These are phyloP conservation scores for Dactylellina leptospora DNA, from an alignment of 2,329 filamentous ascomycete genomes.

Conservation along the genomic window DNA sequence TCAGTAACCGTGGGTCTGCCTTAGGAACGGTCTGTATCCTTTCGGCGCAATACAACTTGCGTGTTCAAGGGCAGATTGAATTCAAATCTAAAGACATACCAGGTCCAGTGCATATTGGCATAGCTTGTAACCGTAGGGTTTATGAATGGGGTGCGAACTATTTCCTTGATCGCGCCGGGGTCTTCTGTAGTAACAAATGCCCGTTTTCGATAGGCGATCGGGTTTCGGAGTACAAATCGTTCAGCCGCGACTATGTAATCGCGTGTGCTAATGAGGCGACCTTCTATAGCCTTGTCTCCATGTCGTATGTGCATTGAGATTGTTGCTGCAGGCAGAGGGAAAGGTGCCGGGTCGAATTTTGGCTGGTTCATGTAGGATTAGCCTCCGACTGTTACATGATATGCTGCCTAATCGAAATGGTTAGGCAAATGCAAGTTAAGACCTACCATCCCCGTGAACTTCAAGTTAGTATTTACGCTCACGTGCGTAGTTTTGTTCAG, in stretches of 20 bases:
- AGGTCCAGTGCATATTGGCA: constrained; percentile 31
- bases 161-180: constrained; percentile 25
- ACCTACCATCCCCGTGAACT: constrained; percentile 7
- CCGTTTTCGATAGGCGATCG: constrained; percentile 25
- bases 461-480: constrained; percentile 2
- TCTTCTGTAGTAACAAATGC: constrained; percentile 46
- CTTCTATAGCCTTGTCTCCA: constrained; percentile 41
- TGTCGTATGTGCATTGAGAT: constrained; percentile 45
- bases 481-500: constrained; percentile 16
- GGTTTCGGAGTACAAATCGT: constrained; percentile 37
- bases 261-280: constrained; percentile 39
- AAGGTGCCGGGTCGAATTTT: too few species aligned
- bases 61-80: neutral
- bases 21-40: too few species aligned
- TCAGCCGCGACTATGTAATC: constrained; percentile 48
- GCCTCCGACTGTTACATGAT: constrained; percentile 2
- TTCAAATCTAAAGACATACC: constrained; percentile 9
- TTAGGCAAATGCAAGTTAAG: neutral
- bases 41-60: too few species aligned
- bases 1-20: too few species aligned
- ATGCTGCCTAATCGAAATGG: neutral
- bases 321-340: constrained; percentile 32
- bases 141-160: constrained; percentile 5
- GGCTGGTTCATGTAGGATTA: too few species aligned
- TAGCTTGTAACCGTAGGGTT: constrained; percentile 21